Conservation (phyloP, 177 flowering plant genomes). For the Viscum album region DNA sequence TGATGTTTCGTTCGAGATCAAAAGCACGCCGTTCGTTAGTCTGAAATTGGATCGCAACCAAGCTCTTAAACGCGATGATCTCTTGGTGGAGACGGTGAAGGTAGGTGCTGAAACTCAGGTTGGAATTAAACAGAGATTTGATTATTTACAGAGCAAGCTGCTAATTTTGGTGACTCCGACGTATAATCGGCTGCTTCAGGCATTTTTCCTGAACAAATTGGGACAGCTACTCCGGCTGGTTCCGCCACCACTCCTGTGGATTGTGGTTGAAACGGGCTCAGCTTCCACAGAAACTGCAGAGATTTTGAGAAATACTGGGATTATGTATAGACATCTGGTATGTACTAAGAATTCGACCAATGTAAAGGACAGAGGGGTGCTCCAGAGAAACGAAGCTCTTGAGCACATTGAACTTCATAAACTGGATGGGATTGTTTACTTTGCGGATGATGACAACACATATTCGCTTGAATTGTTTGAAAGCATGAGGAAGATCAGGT, state of each 20-base stretch:
- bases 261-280: slow-evolving; percentile 70
- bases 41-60: slow-evolving; percentile 11
- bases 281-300: slow-evolving; percentile 64
- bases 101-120: slow-evolving; percentile 12
- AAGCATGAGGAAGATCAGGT: slow-evolving; percentile 67
- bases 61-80: slow-evolving; percentile 15
- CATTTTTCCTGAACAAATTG: slow-evolving; percentile 56
- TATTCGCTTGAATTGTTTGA: slow-evolving; percentile 74
- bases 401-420: slow-evolving; percentile 72
- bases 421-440: slow-evolving; percentile 85
- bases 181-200: slow-evolving; percentile 69
- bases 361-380: slow-evolving; percentile 73
- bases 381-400: slow-evolving; percentile 74
- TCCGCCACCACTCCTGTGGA: slow-evolving; percentile 73
- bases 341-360: slow-evolving; percentile 40
- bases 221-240: slow-evolving; percentile 58
- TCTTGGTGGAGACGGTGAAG: slow-evolving; percentile 23
- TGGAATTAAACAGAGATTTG: slow-evolving; percentile 12
- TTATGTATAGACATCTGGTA: slow-evolving; percentile 81
- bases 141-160: slow-evolving; percentile 35
- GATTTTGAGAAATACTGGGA: slow-evolving; percentile 56
- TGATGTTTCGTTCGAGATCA: slow-evolving; percentile 31
- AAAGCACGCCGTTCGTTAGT: slow-evolving; percentile 24
- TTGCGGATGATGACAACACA: slow-evolving; percentile 90
- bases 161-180: slow-evolving; percentile 84